phyloP scores from a whole-genome alignment of 75 land plant species.

The Picea sitchensis region DNA sequence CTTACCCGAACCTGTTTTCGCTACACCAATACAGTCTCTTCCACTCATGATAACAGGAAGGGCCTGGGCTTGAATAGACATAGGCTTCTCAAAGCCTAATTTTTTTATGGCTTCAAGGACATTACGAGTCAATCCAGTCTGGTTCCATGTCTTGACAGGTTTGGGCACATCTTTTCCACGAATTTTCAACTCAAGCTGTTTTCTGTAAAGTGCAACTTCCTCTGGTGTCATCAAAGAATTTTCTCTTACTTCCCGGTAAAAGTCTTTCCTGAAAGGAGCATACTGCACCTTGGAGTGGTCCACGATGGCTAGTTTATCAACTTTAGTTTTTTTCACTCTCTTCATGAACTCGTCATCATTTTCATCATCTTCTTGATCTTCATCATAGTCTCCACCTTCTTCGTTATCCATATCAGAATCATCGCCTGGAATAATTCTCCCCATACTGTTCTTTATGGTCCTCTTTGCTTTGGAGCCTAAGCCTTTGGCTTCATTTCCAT shows the following conservation, averaged over 20 bases:
- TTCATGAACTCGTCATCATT: conserved; percentile 98
- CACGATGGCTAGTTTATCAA: conserved; percentile 86
- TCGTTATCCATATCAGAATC: conserved; percentile 68
- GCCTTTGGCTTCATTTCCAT: conserved; percentile 4
- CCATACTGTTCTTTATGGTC: conserved; percentile 33
- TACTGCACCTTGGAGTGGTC: conserved; percentile 93
- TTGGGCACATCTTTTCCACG: conserved; percentile 96
- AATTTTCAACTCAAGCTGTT: conserved; percentile 86
- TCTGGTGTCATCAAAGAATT: conserved; percentile 74
- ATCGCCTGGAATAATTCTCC: conserved; percentile 82
- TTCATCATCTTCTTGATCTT: conserved; percentile 56
- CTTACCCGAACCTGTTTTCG: conserved; percentile 98
- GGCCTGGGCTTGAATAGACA: conserved; percentile 96
- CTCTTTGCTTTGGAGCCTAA: conserved; percentile 15
- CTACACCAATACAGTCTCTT: conserved; percentile 94
- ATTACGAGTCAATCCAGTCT: conserved; percentile 83
- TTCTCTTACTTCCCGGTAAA: conserved; percentile 92
- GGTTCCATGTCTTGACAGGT: conserved; percentile 92
- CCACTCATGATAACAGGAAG: conserved; percentile 96
- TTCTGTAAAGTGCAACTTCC: conserved; percentile 76
- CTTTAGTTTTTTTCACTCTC: conserved; percentile 97
- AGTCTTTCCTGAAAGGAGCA: conserved; percentile 73
- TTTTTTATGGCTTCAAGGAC: conserved; percentile 82
- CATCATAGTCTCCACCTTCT: conserved; percentile 56
- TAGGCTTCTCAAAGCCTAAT: conserved; percentile 84